Base-by-base conservation (phyloP, 805 yeast genomes). In the Lachancea waltii region DNA sequence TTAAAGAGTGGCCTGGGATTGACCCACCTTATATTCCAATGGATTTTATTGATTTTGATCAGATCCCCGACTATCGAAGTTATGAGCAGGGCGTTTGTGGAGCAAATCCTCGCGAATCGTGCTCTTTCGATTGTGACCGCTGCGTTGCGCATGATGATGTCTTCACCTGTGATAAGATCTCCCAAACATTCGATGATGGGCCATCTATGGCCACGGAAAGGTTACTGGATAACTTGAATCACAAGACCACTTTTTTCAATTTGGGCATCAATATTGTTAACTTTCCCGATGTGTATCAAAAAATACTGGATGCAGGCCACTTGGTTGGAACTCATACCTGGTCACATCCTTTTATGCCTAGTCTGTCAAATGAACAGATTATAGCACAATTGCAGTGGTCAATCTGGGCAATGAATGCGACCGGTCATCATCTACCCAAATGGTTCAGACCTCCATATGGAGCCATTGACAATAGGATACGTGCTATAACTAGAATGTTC, bases 361-460 rank as follows among this genome's bases (percentile, higher is more conserved):
- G 78, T 1, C 67, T 89, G 40, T 60, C 77, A 17, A 87, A 87
- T 55, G 90, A 86, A 60, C 75, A 85, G 44, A 77, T 90, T 14
- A 77, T 83, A 40, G 95, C 97, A 0, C 95, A 90, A 57, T 63
- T 90, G 26, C 81, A 89, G 60, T 90, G 98, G 98, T 79, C 94
- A 1, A 77, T 86, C 22, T 90, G 97, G 97, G 96, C 97, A 4
- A 85, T 89, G 87, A 89, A 90, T 64, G 96, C 96, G 1, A 87
- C 97, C 0, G 84, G 85, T 0, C 69, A 79, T 19, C 89, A 87
- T 51, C 56, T 84, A 7, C 98, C 98, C 5, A 81, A 81, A 53
- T 90, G 90, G 84, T 90, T 84, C 59, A 73, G 98, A 48, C 98
- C 98, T 0, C 98, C 98, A 1, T 90, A 85, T 56, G 98, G 97